Evolutionary conservation across 1,284 basidiomycete genomes (phyloP).

Genomic region (Tremellales sp.): DNA sequence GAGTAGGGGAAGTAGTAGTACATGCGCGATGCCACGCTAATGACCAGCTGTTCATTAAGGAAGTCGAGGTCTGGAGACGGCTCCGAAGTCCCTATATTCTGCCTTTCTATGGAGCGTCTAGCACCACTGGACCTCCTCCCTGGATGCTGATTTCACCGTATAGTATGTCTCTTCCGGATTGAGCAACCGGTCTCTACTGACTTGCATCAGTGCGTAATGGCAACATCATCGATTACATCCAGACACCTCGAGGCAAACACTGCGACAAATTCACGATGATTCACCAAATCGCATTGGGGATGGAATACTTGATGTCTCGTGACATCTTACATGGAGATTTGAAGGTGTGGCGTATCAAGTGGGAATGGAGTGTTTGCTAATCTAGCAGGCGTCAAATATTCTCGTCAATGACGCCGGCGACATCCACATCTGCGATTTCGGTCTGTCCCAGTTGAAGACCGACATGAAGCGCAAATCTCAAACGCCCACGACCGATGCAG

Average conservation of each 20-base stretch:
- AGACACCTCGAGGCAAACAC: conserved; percentile 48
- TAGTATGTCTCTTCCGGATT: conserved; percentile 17
- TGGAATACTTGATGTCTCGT: conserved; percentile 65
- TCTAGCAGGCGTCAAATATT: conserved; percentile 63
- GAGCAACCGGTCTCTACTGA: not conserved
- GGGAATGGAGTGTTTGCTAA: no score
- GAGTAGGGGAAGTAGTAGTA: not conserved
- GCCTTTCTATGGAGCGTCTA: conserved; percentile 58
- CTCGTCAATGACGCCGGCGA: conserved; percentile 62
- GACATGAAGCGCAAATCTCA: conserved; percentile 46
- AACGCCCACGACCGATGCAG: not conserved
- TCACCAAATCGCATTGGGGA: conserved; percentile 67
- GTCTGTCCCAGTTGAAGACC: conserved; percentile 69
- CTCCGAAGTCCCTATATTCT: conserved; percentile 25
- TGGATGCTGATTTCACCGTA: conserved; percentile 68
- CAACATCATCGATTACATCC: conserved; percentile 53
- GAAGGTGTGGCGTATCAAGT: conserved; percentile 52
- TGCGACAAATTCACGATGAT: conserved; percentile 42
- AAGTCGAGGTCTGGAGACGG: conserved; percentile 33
- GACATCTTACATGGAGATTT: conserved; percentile 67
- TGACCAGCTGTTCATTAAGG: conserved; percentile 28
- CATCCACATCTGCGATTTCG: conserved; percentile 72
- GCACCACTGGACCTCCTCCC: conserved; percentile 56
- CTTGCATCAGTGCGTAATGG: conserved; percentile 47
- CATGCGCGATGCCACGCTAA: not conserved